These are phyloP conservation scores for Wallemia hederae DNA, from an alignment of 1,284 basidiomycete species.

Conservation along the genomic window DNA sequence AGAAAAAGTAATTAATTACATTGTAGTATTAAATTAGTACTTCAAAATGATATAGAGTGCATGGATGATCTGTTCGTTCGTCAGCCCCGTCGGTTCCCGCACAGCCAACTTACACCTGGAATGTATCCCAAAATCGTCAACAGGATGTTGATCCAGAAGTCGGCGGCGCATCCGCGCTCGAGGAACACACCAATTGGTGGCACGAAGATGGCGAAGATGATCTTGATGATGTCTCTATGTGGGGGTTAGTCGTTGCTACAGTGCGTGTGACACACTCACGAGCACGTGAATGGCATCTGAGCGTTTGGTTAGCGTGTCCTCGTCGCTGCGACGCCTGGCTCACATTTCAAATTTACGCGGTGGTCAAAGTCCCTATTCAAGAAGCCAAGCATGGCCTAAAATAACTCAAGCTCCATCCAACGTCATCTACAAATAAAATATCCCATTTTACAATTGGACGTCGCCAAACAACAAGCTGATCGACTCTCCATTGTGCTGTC, in stretches of 20 bases:
- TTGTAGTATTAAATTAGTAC: neutral
- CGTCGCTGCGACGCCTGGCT: too few species aligned
- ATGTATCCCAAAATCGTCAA: constrained; percentile 2
- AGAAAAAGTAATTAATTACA: neutral
- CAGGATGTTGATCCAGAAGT: constrained; percentile 4
- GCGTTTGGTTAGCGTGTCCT: too few species aligned
- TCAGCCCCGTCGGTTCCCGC: too few species aligned
- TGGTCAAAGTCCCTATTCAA: too few species aligned
- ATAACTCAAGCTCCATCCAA: neutral
- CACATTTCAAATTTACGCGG: too few species aligned
- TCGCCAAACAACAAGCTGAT: neutral
- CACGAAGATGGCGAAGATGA: constrained; percentile 29
- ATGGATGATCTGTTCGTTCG: constrained; percentile 2
- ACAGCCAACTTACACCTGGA: constrained; percentile 3
- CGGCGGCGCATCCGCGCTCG: constrained; percentile 23
- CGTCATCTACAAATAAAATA: neutral
- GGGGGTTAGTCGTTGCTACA: neutral
- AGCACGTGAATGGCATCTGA: constrained; percentile 1
- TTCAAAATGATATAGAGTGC: constrained; percentile 4
- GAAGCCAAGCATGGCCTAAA: neutral
- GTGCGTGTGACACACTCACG: too few species aligned
- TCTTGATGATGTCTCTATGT: constrained; percentile 1
- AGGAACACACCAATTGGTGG: constrained; percentile 53
- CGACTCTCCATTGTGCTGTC: neutral
- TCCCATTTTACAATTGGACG: neutral